These are phyloP conservation scores for Diaporthe helianthi DNA, from an alignment of 2,329 filamentous ascomycete species.

Conservation along the genomic window DNA sequence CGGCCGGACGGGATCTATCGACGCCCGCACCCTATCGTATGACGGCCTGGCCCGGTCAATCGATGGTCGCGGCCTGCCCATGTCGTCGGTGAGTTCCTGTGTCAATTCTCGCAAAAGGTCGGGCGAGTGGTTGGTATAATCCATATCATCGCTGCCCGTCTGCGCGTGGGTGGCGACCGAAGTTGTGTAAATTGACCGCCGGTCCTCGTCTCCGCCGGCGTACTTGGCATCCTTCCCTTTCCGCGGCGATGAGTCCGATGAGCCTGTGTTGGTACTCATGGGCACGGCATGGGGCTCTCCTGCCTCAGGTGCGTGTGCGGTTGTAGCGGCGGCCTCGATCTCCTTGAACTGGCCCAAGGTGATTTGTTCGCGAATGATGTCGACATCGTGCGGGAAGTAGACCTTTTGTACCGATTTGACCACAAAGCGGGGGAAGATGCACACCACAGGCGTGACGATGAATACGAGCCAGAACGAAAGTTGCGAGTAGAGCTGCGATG, in stretches of 20 bases:
- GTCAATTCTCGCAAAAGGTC: slow-evolving; percentile 41
- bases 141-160: slow-evolving; percentile 92
- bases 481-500: slow-evolving; percentile 78
- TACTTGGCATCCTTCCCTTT: slow-evolving; percentile 45
- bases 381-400: slow-evolving; percentile 89
- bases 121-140: slow-evolving; percentile 66
- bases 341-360: slow-evolving; percentile 78
- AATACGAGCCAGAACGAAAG: slow-evolving; percentile 90
- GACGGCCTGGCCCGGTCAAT: slow-evolving; percentile 78
- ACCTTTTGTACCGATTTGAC: slow-evolving; percentile 92
- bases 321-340: too few relatives aligned
- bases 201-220: slow-evolving; percentile 80
- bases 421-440: slow-evolving; percentile 85
- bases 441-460: slow-evolving; percentile 79
- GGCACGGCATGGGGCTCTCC: slow-evolving; percentile 61
- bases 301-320: too few relatives aligned
- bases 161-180: slow-evolving; percentile 85
- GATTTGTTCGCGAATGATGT: slow-evolving; percentile 94
- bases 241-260: too few relatives aligned
- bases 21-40: slow-evolving; percentile 83
- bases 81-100: slow-evolving; percentile 58
- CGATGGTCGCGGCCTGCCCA: slow-evolving; percentile 64
- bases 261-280: slow-evolving; percentile 32
- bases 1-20: slow-evolving; percentile 83
- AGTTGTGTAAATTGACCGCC: slow-evolving; percentile 91